Percentiles rank a stretch among this genome's conserved stretches.
Conservation (phyloP, 352 stramenopile genomes). For the Phytophthora boehmeriae region DNA sequence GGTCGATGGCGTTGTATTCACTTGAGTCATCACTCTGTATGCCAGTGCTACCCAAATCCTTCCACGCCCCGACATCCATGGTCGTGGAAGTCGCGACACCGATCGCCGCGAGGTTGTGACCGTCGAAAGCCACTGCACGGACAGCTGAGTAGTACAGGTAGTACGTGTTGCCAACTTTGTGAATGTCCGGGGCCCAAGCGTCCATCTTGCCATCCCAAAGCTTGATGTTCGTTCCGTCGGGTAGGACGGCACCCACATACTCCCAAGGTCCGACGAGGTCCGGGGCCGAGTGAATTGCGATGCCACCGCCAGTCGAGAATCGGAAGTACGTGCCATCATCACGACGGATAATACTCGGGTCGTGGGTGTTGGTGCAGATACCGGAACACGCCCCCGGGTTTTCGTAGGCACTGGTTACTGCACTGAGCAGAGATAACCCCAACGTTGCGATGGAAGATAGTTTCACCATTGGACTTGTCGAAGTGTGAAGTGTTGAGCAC, state of each 20-base stretch:
- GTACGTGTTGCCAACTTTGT: slow-evolving; percentile 31
- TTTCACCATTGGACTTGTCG: slow-evolving; percentile 7
- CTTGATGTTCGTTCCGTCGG: slow-evolving; percentile 32
- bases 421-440: slow-evolving; percentile 7
- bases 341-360: slow-evolving; percentile 33
- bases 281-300: slow-evolving; percentile 23
- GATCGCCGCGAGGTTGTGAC: slow-evolving; percentile 25
- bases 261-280: slow-evolving; percentile 23
- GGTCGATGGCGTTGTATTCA: slow-evolving; percentile 34
- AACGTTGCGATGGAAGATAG: slow-evolving; percentile 2
- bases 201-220: slow-evolving; percentile 31
- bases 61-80: slow-evolving; percentile 30
- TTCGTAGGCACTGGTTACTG: slow-evolving; percentile 7
- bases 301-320: slow-evolving; percentile 28
- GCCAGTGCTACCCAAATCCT: slow-evolving; percentile 20
- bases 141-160: slow-evolving; percentile 36
- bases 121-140: slow-evolving; percentile 14
- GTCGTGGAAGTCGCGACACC: slow-evolving; percentile 23
- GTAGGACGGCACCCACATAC: slow-evolving; percentile 26
- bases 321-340: slow-evolving; percentile 35
- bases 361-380: slow-evolving; percentile 29
- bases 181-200: slow-evolving; percentile 22
- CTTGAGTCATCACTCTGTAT: slow-evolving; percentile 24
- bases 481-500: background rate
- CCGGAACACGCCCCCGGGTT: slow-evolving; percentile 20